Evolutionary conservation across 2,329 filamentous ascomycete species (phyloP).

Genomic region (Pseudocercospora crystallina): DNA sequence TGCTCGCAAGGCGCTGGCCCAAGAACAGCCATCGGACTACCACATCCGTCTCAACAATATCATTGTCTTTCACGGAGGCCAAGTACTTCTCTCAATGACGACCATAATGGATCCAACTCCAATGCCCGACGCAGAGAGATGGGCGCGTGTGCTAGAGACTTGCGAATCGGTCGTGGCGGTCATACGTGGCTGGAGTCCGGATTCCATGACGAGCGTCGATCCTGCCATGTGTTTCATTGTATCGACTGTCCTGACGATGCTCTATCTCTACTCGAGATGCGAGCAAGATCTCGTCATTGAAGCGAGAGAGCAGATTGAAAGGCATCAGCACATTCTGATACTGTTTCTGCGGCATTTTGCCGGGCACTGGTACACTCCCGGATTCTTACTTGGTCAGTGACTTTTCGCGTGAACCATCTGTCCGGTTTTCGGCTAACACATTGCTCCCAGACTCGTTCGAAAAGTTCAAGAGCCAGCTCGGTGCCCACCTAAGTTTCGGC

Average conservation of each 20-base stretch:
- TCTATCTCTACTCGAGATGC: background rate
- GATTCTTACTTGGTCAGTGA: conserved; percentile 1
- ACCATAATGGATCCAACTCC: background rate
- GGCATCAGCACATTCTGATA: background rate
- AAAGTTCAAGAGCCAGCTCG: background rate
- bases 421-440: background rate
- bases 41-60: background rate
- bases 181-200: background rate
- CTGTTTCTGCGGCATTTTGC: background rate
- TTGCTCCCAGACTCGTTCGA: background rate
- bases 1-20: background rate
- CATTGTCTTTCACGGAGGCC: background rate
- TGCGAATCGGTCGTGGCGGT: background rate
- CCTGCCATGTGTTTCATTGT: background rate
- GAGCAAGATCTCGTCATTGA: background rate
- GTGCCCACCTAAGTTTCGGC: background rate
- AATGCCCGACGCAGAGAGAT: background rate
- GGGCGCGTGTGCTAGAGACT: background rate
- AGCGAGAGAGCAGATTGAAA: background rate
- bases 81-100: background rate
- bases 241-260: background rate
- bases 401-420: background rate
- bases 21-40: background rate
- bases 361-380: background rate
- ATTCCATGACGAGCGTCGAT: background rate